Conservation (phyloP, 2,329 filamentous ascomycete species). For the Nannizzia gypsea region DNA sequence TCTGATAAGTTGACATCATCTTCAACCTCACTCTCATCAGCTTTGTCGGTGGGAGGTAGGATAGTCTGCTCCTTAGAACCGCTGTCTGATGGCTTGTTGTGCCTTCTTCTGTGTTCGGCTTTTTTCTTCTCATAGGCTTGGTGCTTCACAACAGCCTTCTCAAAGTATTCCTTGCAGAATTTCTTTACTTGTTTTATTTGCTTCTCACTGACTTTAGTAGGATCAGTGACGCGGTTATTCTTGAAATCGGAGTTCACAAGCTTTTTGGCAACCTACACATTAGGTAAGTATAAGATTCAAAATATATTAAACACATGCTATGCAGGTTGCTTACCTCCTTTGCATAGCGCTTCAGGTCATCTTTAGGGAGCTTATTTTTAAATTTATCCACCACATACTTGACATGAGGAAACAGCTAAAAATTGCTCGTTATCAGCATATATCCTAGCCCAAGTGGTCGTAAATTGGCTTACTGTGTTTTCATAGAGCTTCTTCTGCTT, state of each 20-base stretch:
- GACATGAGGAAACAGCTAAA: conserved; percentile 68
- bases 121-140: conserved; percentile 55
- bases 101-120: conserved; percentile 33
- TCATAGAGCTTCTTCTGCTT: conserved; percentile 95
- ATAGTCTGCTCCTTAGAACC: conserved; percentile 8
- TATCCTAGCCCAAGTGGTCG: background rate
- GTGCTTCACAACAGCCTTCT: conserved; percentile 72
- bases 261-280: conserved; percentile 62
- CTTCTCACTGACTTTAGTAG: conserved; percentile 62
- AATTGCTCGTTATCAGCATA: background rate
- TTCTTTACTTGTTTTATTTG: conserved; percentile 72
- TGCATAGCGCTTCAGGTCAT: conserved; percentile 54
- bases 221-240: conserved; percentile 72
- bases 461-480: conserved; percentile 56
- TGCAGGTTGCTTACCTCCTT: conserved; percentile 43
- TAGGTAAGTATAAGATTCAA: conserved; percentile 42
- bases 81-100: background rate
- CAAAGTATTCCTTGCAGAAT: conserved; percentile 74
- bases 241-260: conserved; percentile 88
- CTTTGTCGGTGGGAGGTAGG: background rate
- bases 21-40: conserved; percentile 18
- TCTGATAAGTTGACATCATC: conserved; percentile 32
- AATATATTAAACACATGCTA: background rate
- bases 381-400: conserved; percentile 81
- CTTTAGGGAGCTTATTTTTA: conserved; percentile 72